Evolutionary conservation across 305 asterid genomes (phyloP).

Genomic region (Plantago lanceolata): DNA sequence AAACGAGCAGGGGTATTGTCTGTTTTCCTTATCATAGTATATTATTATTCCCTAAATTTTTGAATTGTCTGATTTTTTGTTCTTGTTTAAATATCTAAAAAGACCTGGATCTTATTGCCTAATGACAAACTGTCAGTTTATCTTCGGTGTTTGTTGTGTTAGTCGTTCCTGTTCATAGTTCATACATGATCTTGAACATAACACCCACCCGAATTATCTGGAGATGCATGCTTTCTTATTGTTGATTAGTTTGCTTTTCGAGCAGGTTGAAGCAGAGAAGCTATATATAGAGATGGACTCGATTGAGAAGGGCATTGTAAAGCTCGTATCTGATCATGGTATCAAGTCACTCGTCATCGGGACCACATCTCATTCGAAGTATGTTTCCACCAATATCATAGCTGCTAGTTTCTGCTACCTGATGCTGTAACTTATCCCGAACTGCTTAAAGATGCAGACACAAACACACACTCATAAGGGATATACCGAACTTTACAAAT

Average conservation of each 20-base stretch:
- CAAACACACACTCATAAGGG: too few species aligned
- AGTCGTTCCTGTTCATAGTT: too few species aligned
- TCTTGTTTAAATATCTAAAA: conserved; percentile 8
- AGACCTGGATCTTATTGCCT: background rate
- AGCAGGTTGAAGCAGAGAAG: conserved; percentile 65
- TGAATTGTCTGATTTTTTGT: background rate
- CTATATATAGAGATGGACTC: conserved; percentile 54
- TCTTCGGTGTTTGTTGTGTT: too few species aligned
- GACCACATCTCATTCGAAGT: conserved; percentile 74
- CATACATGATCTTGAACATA: too few species aligned
- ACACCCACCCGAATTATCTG: background rate
- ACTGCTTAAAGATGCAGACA: too few species aligned
- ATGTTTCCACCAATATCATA: conserved; percentile 10
- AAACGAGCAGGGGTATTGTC: conserved; percentile 60
- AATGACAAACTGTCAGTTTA: too few species aligned
- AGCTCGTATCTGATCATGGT: conserved; percentile 49
- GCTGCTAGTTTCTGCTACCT: too few species aligned
- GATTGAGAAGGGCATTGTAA: conserved; percentile 76
- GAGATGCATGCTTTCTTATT: background rate
- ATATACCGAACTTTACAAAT: too few species aligned
- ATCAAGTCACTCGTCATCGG: conserved; percentile 86
- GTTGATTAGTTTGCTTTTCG: conserved; percentile 18
- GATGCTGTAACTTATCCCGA: too few species aligned
- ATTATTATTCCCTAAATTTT: background rate
- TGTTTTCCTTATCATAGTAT: background rate